Percentiles rank a stretch among this genome's conserved stretches.
These are phyloP conservation scores for Melampsora larici-populina DNA, from an alignment of 1,284 basidiomycete genomes.

Conservation along the genomic window DNA sequence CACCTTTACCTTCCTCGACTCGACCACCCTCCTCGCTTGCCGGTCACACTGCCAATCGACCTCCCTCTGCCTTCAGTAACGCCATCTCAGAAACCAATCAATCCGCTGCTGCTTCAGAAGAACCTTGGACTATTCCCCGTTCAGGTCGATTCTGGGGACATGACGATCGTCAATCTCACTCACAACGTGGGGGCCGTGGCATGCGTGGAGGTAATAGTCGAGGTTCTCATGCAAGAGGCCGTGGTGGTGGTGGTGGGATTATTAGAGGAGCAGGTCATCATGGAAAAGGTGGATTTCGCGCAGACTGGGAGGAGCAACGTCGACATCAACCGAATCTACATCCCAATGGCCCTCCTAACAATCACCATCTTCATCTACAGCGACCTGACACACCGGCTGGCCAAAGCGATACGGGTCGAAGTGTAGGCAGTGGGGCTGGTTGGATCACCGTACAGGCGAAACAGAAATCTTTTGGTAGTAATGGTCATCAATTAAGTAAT, in stretches of 20 bases:
- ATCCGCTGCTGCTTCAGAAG: constrained; percentile 9
- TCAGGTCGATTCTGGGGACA: constrained; percentile 37
- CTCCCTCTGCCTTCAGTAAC: constrained; percentile 7
- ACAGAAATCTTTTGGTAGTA: constrained; percentile 5
- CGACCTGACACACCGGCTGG: constrained; percentile 31
- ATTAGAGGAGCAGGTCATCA: not conserved
- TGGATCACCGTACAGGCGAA: constrained; percentile 40
- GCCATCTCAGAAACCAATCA: constrained; percentile 14
- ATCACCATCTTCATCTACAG: not conserved
- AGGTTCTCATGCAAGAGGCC: not conserved
- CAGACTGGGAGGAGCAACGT: constrained; percentile 15
- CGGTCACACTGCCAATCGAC: constrained; percentile 1
- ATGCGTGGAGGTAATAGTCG: not conserved
- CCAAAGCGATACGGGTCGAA: constrained; percentile 25
- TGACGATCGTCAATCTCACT: constrained; percentile 28
- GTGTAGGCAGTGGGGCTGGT: constrained; percentile 19
- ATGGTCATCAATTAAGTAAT: not conserved
- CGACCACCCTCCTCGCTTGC: constrained; percentile 18
- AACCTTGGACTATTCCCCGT: constrained; percentile 33
- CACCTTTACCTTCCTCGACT: constrained; percentile 9
- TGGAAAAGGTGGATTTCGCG: constrained; percentile 14
- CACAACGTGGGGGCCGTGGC: constrained; percentile 13
- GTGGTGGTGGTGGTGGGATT: not conserved
- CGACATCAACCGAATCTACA: constrained; percentile 1
- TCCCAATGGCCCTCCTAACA: not conserved